Evolutionary conservation across 306 rosid species (phyloP).

Genomic region (Phaseolus lunatus): DNA sequence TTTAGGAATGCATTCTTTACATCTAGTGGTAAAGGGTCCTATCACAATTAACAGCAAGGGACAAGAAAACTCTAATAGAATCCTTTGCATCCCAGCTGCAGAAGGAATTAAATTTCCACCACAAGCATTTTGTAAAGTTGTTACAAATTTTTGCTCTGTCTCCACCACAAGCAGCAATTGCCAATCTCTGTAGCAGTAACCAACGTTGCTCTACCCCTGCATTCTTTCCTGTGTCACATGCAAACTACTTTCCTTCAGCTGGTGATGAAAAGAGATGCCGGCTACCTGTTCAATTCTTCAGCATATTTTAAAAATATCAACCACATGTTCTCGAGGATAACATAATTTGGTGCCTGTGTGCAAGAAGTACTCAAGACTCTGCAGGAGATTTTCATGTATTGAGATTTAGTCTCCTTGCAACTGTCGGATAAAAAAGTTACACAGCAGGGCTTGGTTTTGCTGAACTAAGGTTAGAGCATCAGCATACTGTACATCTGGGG

Average conservation of each 20-base stretch:
- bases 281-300: constrained; percentile 71
- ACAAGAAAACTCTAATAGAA: constrained; percentile 4
- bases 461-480: constrained; percentile 94
- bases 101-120: constrained; percentile 87
- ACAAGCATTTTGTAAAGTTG: too few relatives aligned
- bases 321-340: constrained; percentile 74
- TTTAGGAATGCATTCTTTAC: too few relatives aligned
- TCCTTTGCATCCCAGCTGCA: constrained; percentile 85
- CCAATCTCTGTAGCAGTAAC: constrained; percentile 81
- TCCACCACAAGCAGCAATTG: constrained; percentile 75
- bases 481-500: constrained; percentile 63
- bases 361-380: constrained; percentile 75
- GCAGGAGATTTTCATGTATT: constrained; percentile 92
- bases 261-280: constrained; percentile 67
- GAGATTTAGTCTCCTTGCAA: constrained; percentile 70
- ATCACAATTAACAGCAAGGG: too few relatives aligned
- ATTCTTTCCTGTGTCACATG: constrained; percentile 64
- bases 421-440: constrained; percentile 68
- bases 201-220: constrained; percentile 74
- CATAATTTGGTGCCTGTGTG: constrained; percentile 82
- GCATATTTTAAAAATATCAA: constrained; percentile 78
- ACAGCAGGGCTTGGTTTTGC: constrained; percentile 70
- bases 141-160: constrained; percentile 56
- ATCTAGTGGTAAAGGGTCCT: too few relatives aligned
- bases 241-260: constrained; percentile 64